These are phyloP conservation scores for Echria macrotheca DNA, from an alignment of 495 filamentous ascomycete species.

Conservation along the genomic window DNA sequence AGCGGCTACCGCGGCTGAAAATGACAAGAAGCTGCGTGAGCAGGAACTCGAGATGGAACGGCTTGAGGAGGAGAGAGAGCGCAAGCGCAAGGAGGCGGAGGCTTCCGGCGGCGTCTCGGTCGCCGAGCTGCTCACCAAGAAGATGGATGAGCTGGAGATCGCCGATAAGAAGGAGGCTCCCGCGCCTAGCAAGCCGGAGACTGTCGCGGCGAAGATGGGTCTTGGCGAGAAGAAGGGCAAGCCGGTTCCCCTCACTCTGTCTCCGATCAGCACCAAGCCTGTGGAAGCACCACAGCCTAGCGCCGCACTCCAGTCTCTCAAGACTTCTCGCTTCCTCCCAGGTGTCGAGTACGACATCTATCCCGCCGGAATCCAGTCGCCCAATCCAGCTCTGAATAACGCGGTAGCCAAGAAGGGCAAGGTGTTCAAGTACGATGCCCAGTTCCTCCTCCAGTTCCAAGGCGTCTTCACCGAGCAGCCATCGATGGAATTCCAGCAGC, in stretches of 20 bases:
- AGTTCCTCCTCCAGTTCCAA: slow-evolving; percentile 97
- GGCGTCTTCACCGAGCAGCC: slow-evolving; percentile 91
- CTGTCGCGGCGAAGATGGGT: slow-evolving; percentile 48
- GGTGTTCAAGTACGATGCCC: slow-evolving; percentile 86
- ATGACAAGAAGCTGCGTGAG: slow-evolving; percentile 53
- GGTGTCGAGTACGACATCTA: slow-evolving; percentile 62
- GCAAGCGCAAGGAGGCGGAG: slow-evolving; percentile 36
- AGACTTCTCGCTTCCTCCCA: slow-evolving; percentile 74
- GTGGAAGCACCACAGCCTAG: slow-evolving; percentile 87
- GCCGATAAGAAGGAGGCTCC: slow-evolving; percentile 29
- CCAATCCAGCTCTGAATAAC: slow-evolving; percentile 82
- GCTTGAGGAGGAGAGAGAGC: slow-evolving; percentile 50
- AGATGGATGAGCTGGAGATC: slow-evolving; percentile 39
- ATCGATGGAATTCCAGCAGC: slow-evolving; percentile 79
- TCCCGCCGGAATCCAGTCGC: slow-evolving; percentile 73
- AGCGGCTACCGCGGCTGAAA: slow-evolving; percentile 39
- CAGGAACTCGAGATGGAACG: slow-evolving; percentile 51
- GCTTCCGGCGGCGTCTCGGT: slow-evolving; percentile 23
- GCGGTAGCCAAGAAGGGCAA: slow-evolving; percentile 67
- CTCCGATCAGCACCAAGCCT: slow-evolving; percentile 64
- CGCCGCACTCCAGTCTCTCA: slow-evolving; percentile 83
- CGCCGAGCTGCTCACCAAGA: slow-evolving; percentile 36
- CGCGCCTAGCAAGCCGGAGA: slow-evolving; percentile 14
- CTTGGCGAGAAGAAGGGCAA: slow-evolving; percentile 54
- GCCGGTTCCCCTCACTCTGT: slow-evolving; percentile 76